These are phyloP conservation scores for Fonsecaea pedrosoi DNA, from an alignment of 2,329 filamentous ascomycete genomes.

Conservation along the genomic window DNA sequence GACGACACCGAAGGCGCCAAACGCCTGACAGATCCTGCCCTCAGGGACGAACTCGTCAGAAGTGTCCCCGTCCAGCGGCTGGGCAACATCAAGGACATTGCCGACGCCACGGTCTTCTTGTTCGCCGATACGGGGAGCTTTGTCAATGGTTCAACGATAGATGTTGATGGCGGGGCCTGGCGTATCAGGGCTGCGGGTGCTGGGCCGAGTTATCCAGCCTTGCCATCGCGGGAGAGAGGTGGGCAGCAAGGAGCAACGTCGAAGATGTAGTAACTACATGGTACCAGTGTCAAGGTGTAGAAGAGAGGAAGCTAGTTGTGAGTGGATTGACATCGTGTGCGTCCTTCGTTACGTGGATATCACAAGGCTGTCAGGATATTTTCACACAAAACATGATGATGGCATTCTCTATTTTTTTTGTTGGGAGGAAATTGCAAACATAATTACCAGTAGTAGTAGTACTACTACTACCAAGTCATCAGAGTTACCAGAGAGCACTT, in stretches of 20 bases:
- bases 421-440: no score
- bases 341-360: no score
- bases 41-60: constrained; percentile 55
- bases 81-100: constrained; percentile 83
- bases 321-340: no score
- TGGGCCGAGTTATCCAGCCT: neutral
- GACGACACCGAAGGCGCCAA: constrained; percentile 80
- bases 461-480: no score
- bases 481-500: neutral
- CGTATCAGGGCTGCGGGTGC: constrained; percentile 5
- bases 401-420: no score
- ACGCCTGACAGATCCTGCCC: constrained; percentile 63
- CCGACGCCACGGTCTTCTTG: constrained; percentile 86
- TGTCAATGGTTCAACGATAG: constrained; percentile 80
- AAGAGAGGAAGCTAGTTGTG: no score
- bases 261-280: neutral
- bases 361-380: no score
- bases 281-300: no score
- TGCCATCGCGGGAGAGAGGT: neutral
- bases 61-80: constrained; percentile 74
- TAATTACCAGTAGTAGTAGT: no score
- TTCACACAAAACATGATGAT: no score
- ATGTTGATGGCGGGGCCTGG: constrained; percentile 57
- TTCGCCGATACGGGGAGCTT: constrained; percentile 87
- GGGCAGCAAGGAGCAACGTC: neutral